Evolutionary conservation across 2,329 filamentous ascomycete species (phyloP), one percentile per base, ranked within the genome.

Genomic region (Madurella fahalii): DNA sequence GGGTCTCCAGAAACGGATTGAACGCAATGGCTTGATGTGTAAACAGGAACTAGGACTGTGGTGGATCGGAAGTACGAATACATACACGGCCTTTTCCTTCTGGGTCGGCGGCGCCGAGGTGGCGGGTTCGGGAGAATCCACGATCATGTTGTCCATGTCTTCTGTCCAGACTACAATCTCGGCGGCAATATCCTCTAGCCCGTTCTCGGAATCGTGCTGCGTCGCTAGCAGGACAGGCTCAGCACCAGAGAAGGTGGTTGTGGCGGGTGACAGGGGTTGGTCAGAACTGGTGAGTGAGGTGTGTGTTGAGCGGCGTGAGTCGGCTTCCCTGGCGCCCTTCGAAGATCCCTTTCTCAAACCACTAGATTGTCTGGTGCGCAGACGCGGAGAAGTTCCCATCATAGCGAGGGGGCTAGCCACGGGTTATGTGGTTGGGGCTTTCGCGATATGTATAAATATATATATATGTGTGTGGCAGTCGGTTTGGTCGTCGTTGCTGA

Each of bases 81-180:
- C 64, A 57, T 61, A 66, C 64, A 45, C 47, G 30, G 42, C 13
- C 40, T 48, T 44, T 25, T 58, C 57, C 47, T 52, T 52, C 13
- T 25, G 12, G 7, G 40, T 32, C n/a, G 51, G 50, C 12, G 43
- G 42, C 20, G 60, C 55, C 18, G 58, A 41, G 13, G 55, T 25
- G 40, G 57, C 50, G 34, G 59, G 56, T 42, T 61, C 62, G 25
- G 64, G 54, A 4, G 61, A 57, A 55, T 64, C 65, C 18, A 65
- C 55, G 25, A 70, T 68, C 67, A 72, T 70, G 18, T 58, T 54
- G 17, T 74, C 69, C 68, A 75, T 73, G 13, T 71, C 66, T 52
- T 71, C 74, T 31, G 73, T 75, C 69, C 73, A 75, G 16, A 77
- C 75, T 4, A 76, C 63, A 25, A 77, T 77, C 56, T 75, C 74